phyloP scores from a whole-genome alignment of 2,329 filamentous ascomycete species.

The Rhynchosporium graminicola region DNA sequence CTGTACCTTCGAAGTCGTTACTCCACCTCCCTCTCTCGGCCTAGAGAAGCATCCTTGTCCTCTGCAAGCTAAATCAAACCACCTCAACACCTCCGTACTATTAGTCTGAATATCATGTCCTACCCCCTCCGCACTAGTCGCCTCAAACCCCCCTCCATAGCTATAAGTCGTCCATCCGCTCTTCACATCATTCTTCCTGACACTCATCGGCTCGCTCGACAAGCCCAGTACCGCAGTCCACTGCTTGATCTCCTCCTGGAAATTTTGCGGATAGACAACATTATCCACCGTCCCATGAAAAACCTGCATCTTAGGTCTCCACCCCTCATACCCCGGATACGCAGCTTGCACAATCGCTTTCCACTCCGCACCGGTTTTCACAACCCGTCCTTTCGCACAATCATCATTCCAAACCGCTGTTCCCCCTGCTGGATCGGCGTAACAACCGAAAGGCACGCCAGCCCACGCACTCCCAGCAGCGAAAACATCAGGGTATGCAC shows the following conservation, averaged over 20 bases:
- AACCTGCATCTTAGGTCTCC: conserved; percentile 30
- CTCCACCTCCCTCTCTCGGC: background rate
- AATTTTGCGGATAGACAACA: conserved; percentile 44
- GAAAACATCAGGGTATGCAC: conserved; percentile 51
- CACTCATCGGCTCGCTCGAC: conserved; percentile 36
- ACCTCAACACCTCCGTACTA: conserved; percentile 3
- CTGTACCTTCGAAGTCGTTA: background rate
- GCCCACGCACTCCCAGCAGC: conserved; percentile 48
- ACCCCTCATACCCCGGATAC: conserved; percentile 42
- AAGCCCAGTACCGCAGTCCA: conserved; percentile 49
- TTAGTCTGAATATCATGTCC: conserved; percentile 18
- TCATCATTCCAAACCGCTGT: conserved; percentile 50
- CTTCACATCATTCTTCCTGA: conserved; percentile 32
- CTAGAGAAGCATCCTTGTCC: conserved; percentile 15
- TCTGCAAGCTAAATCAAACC: conserved; percentile 16
- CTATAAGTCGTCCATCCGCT: conserved; percentile 35
- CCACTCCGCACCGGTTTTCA: conserved; percentile 48
- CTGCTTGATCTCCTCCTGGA: conserved; percentile 48
- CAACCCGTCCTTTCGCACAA: conserved; percentile 45
- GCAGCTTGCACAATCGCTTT: conserved; percentile 48
- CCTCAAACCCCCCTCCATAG: conserved; percentile 26
- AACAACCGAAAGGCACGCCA: conserved; percentile 48
- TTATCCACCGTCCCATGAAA: conserved; percentile 43
- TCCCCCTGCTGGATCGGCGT: conserved; percentile 41
- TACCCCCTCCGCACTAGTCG: conserved; percentile 10